These are phyloP conservation scores for Fusarium denticulatum DNA, from an alignment of 2,329 filamentous ascomycete species.

Conservation along the genomic window DNA sequence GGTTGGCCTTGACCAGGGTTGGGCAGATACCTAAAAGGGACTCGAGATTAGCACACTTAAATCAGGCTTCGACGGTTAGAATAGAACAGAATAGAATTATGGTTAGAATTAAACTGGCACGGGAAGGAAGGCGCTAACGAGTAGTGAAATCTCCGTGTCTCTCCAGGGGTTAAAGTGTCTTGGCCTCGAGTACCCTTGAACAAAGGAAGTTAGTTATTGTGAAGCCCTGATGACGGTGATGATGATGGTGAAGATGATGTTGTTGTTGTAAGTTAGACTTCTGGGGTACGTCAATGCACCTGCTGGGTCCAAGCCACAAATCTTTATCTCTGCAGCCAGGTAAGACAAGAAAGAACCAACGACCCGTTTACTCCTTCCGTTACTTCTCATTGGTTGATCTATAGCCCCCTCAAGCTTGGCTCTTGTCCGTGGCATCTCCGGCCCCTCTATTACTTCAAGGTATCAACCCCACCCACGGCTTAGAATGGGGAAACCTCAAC, in stretches of 20 bases:
- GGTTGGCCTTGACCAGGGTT: background rate
- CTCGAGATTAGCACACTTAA: background rate
- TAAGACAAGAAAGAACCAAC: background rate
- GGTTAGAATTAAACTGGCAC: background rate
- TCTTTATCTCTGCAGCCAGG: constrained; percentile 21
- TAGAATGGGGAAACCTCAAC: background rate
- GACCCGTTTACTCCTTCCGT: background rate
- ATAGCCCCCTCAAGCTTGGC: background rate
- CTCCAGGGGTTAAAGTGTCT: constrained; percentile 1
- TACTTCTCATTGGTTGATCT: background rate
- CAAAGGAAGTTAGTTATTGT: background rate
- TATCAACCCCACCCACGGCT: constrained; percentile 1
- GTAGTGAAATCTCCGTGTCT: background rate
- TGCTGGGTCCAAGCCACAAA: constrained; percentile 9
- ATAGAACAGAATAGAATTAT: background rate
- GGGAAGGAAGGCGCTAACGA: background rate
- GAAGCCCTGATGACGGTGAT: background rate
- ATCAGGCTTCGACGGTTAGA: background rate
- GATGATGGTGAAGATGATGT: background rate
- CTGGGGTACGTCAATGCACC: constrained; percentile 1
- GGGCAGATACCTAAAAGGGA: background rate
- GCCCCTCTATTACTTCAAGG: background rate
- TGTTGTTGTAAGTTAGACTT: constrained; percentile 12
- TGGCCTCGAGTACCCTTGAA: background rate
- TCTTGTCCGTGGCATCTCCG: constrained; percentile 19